These are phyloP conservation scores for Quercus lobata DNA, from an alignment of 331 rosid species.

Conservation along the genomic window DNA sequence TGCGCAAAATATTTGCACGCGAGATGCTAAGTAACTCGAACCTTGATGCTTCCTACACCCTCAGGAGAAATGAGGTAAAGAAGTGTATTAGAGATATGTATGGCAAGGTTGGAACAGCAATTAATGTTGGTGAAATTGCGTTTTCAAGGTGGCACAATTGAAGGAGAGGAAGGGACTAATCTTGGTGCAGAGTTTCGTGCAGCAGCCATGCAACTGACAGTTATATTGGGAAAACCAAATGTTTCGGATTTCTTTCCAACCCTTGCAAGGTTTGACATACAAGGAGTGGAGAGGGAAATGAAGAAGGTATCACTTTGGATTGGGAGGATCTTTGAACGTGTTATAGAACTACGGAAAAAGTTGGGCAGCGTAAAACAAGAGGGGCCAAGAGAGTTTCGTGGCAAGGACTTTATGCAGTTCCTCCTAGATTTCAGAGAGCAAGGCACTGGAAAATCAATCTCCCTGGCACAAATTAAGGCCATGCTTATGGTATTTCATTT, in stretches of 20 bases:
- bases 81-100: too few relatives aligned
- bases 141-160: too few relatives aligned
- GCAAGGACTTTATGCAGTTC: conserved; percentile 24
- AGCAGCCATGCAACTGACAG: conserved; percentile 3
- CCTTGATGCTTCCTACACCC: too few relatives aligned
- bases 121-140: conserved; percentile 13
- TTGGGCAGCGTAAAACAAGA: background rate
- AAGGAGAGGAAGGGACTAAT: background rate
- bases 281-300: conserved; percentile 27
- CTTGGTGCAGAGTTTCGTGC: conserved; percentile 10
- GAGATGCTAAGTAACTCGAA: background rate
- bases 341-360: too few relatives aligned
- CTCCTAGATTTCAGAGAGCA: conserved; percentile 13
- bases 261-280: conserved; percentile 28
- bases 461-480: conserved; percentile 22
- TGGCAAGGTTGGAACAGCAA: background rate
- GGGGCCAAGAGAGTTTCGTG: background rate
- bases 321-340: conserved; percentile 11
- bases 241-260: conserved; percentile 29
- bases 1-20: conserved; percentile 1
- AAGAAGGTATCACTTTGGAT: background rate
- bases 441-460: conserved; percentile 3
- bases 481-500: conserved; percentile 17
- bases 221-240: conserved; percentile 24
- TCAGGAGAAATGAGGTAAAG: too few relatives aligned